A percentile compares a stretch with the other conserved stretches of the same genome.
These are phyloP conservation scores for Mariannaea sp. DNA, from an alignment of 2,329 filamentous ascomycete species.

Conservation along the genomic window DNA sequence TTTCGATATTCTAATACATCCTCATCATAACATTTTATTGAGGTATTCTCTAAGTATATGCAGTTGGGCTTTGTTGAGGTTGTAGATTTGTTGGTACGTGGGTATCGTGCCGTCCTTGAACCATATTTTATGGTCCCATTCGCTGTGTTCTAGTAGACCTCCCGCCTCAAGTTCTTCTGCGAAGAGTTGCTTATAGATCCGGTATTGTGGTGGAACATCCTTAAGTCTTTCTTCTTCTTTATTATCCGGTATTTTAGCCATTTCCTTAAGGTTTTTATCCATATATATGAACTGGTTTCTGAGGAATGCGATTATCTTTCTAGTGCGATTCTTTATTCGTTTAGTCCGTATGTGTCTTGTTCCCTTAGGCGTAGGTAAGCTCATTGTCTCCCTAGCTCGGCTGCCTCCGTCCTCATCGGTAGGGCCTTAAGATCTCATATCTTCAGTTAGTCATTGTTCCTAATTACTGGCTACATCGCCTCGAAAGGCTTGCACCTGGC, in stretches of 20 bases:
- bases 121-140: constrained; percentile 18
- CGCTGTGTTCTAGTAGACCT: constrained; percentile 8
- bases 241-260: neutral
- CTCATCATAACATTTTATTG: constrained; percentile 37
- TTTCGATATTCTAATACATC: constrained; percentile 36
- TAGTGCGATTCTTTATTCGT: neutral
- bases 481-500: neutral
- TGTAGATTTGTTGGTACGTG: constrained; percentile 14
- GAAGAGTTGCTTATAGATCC: constrained; percentile 24
- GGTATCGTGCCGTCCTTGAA: constrained; percentile 12
- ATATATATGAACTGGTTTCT: constrained; percentile 8
- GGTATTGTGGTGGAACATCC: constrained; percentile 22
- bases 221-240: constrained; percentile 2
- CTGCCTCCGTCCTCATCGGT: neutral
- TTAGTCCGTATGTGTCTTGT: constrained; percentile 12
- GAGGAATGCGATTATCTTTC: neutral
- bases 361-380: neutral
- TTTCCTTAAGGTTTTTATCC: neutral
- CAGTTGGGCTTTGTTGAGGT: constrained; percentile 22
- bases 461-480: neutral
- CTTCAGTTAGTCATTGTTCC: neutral
- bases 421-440: neutral
- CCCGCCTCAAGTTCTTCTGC: constrained; percentile 18
- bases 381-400: neutral
- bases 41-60: constrained; percentile 29